Evolutionary conservation across 495 filamentous ascomycete species (phyloP).

Genomic region (Lasiosphaeria miniovina): DNA sequence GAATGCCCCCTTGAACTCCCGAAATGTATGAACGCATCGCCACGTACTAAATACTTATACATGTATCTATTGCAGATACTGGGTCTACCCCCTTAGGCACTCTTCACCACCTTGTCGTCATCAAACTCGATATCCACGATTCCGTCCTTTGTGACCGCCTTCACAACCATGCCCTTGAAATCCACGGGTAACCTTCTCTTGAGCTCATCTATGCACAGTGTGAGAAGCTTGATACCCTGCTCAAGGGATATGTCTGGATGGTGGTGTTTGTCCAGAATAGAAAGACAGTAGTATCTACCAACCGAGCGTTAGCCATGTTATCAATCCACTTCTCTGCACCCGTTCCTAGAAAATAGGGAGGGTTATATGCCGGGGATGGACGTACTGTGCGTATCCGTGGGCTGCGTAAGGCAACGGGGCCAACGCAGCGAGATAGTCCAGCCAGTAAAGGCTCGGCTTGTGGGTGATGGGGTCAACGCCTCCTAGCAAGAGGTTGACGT

Average conservation of each 20-base stretch:
- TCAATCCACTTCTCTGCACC: not conserved
- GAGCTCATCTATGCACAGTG: conserved; percentile 93
- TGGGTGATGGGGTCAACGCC: conserved; percentile 85
- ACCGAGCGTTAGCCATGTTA: conserved; percentile 13
- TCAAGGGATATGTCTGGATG: conserved; percentile 87
- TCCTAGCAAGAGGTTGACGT: conserved; percentile 91
- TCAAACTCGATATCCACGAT: conserved; percentile 76
- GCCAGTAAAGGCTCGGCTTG: conserved; percentile 90
- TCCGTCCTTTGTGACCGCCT: conserved; percentile 90
- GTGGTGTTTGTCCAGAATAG: conserved; percentile 96
- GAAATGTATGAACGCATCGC: too few relatives aligned
- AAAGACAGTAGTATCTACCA: conserved; percentile 79
- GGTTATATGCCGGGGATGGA: conserved; percentile 18
- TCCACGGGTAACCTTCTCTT: conserved; percentile 95
- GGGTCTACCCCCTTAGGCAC: conserved; percentile 46
- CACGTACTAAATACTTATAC: too few relatives aligned
- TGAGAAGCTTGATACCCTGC: conserved; percentile 82
- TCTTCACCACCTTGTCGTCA: conserved; percentile 68
- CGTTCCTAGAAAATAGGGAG: not conserved
- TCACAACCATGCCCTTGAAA: conserved; percentile 93
- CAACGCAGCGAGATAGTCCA: conserved; percentile 90
- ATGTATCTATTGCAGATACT: too few relatives aligned
- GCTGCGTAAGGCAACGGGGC: conserved; percentile 91
- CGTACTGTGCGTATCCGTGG: conserved; percentile 95
- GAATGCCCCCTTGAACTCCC: too few relatives aligned